These are phyloP conservation scores for Corchorus olitorius DNA, from an alignment of 345 rosid species.

Conservation along the genomic window DNA sequence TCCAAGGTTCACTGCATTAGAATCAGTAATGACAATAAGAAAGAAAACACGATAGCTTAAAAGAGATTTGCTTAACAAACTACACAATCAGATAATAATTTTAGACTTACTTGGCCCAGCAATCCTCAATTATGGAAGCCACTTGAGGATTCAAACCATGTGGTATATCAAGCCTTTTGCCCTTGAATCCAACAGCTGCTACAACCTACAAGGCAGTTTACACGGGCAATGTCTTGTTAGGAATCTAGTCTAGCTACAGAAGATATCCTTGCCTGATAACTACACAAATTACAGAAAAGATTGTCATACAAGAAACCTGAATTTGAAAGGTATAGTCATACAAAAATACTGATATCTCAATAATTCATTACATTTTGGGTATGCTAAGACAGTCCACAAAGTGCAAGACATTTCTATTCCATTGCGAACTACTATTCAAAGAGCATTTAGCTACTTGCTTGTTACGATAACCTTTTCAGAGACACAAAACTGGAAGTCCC, in stretches of 20 bases:
- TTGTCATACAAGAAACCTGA: neutral
- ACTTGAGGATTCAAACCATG: conserved; percentile 76
- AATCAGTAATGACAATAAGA: conserved; percentile 20
- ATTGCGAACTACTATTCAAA: neutral
- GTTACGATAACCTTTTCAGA: neutral
- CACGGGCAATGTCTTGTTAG: neutral
- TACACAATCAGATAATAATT: conserved; percentile 2
- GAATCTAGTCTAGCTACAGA: conserved; percentile 14
- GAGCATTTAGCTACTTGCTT: neutral
- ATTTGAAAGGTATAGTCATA: neutral
- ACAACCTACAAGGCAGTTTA: conserved; percentile 65
- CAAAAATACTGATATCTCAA: neutral
- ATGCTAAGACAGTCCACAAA: neutral
- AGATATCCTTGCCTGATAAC: conserved; percentile 3
- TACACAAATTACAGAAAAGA: neutral
- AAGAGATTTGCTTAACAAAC: neutral
- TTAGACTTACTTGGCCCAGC: conserved; percentile 82
- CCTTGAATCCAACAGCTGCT: conserved; percentile 97
- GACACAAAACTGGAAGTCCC: neutral
- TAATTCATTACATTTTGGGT: neutral
- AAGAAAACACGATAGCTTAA: neutral
- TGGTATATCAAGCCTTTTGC: conserved; percentile 92
- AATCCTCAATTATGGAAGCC: conserved; percentile 82
- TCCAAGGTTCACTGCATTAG: conserved; percentile 82
- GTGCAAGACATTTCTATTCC: neutral